A percentile compares a stretch with the other conserved stretches of the same genome.
Conservation (phyloP, 169 alveolate species). For the Plasmodium vinckei region DNA sequence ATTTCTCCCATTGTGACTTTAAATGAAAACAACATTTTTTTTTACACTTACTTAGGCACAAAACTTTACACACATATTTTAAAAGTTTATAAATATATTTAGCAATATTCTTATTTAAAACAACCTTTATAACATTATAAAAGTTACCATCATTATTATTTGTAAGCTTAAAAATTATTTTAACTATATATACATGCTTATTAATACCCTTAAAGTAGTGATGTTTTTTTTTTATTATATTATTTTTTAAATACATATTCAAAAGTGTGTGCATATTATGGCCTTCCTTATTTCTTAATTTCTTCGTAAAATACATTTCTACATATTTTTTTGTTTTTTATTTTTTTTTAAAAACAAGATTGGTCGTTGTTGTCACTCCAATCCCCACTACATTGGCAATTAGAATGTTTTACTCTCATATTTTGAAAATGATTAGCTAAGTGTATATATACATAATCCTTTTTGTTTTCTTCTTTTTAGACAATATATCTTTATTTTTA, state of each 20-base stretch:
- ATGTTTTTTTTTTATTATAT: constrained; percentile 6
- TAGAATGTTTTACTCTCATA: no score
- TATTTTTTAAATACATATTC: constrained; percentile 2
- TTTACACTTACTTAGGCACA: not conserved
- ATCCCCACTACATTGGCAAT: no score
- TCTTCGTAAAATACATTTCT: no score
- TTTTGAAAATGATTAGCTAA: no score
- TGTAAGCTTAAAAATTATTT: constrained; percentile 8
- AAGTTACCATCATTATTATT: constrained; percentile 14
- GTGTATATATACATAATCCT: no score
- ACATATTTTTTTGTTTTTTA: no score
- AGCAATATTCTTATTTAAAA: constrained; percentile 10
- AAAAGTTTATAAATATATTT: constrained; percentile 9
- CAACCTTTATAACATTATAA: not conserved
- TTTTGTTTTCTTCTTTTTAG: no score
- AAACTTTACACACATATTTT: constrained; percentile 11
- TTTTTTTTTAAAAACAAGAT: no score
- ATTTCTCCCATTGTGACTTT: not conserved
- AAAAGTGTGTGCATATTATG: not conserved
- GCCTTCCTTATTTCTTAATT: no score
- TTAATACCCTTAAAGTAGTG: not conserved
- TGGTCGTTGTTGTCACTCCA: no score
- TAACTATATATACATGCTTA: constrained; percentile 20
- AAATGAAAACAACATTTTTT: not conserved
- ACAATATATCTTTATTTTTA: no score